Evolutionary conservation across 1,284 basidiomycete species (phyloP), one percentile per base, ranked within the genome.

Genomic region (Coniferiporia sulphurascens): DNA sequence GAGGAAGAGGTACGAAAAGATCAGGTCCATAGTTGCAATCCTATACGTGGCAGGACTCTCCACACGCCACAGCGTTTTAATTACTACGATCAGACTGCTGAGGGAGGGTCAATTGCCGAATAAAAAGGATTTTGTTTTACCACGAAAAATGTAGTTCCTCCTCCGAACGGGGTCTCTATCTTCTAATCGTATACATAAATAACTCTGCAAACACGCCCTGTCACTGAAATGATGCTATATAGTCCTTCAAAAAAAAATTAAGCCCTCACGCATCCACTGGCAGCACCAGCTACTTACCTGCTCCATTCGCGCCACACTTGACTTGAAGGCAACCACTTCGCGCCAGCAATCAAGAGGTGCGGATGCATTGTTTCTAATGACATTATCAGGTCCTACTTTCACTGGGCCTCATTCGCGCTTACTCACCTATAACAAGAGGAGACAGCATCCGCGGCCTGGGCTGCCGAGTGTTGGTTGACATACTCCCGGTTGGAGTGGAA

Each of bases 391-490:
- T 17, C 38, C 32, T 1, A 19, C 13, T 19, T 22, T 35, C 58
- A 56, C 63, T n/a, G 46, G 55, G 35, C 19, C 45, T n/a, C 17
- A 41, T 36, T n/a, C 17, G 15, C 2, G 76, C 84, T 59, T 65
- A 89, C 91, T 59, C 65, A 89, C 91, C 72, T 81, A 74, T 92
- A 93, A 71, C 91, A 94, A 48, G 79, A 74, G 4, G 85, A 76
- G 35, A 93, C 78, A 21, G 80, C 82, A 62, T 84, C 83, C 77
- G 43, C 76, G 77, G 34, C 76, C 75, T 68, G 83, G 15, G 8
- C 50, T 4, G 59, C 59, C 34, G 51, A 22, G 34, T 51, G 10
- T 22, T 54, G 81, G 80, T 56, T 82, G 81, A 8, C 72, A 71
- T 9, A 88, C 73, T 57, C 76, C 62, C 78, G 80, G 56, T 83